Evolutionary conservation across 2,329 filamentous ascomycete genomes (phyloP), one percentile per base, ranked within the genome.

Genomic region (Claviceps sp.): DNA sequence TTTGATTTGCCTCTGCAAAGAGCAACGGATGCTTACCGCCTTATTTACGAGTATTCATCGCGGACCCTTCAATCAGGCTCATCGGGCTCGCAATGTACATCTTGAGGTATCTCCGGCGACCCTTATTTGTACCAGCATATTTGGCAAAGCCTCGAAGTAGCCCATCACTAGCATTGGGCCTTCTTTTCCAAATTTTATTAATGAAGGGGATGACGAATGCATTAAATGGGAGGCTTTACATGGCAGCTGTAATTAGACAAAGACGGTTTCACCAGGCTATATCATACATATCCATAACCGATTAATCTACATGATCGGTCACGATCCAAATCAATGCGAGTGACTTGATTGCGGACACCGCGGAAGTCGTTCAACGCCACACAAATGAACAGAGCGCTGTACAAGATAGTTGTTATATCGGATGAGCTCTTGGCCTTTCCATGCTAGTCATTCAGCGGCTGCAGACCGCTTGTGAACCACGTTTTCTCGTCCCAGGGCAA

Each of bases 401-500:
- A 38, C 34, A n/a, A 9, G n/a, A 38, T 2, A 22, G 2, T 16
- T 24, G 5, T 7, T 24, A 1, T 36, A n/a, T 22, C 43, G 22
- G 24, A 46, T 26, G 18, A 46, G 8, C 24, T n/a, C 43, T 18
- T 14, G 7, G 24, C 24, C 42, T 16, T 8, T 34, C 3, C 43
- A 26, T 34, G 7, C 43, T 30, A 46, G 22, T 18, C 24, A 54
- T 61, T 38, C 58, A 61, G n/a, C 55, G 65, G 54, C 60, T 72
- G 54, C 3, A 78, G 54, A 2, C 65, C 67, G 56, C 70, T 74
- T 13, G 67, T 64, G 18, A 84, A 68, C 72, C 73, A 79, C 45
- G 67, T 66, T 46, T 74, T 70, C 61, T 76, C 73, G 11, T 64
- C 67, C 62, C 72, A 73, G 1, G 79, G 77, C 55, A 77, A 71